A percentile compares a stretch with the other conserved stretches of the same genome.
These are phyloP conservation scores for Clavariopsis aquatica DNA, from an alignment of 495 filamentous ascomycete genomes.

Conservation along the genomic window DNA sequence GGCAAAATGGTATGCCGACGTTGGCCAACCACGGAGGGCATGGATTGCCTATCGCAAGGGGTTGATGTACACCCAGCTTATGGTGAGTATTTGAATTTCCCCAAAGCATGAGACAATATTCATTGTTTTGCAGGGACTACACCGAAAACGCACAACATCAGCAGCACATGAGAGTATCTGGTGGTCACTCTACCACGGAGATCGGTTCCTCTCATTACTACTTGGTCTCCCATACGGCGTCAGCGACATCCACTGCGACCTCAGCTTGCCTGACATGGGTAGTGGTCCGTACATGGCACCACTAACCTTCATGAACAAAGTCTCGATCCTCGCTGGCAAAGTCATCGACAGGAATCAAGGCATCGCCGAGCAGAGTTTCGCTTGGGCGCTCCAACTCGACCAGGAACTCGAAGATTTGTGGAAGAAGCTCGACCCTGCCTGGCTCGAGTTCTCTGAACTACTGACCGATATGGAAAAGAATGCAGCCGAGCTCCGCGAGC, in stretches of 20 bases:
- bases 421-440: conserved; percentile 44
- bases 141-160: conserved; percentile 35
- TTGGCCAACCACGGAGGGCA: conserved; percentile 54
- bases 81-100: conserved; percentile 27
- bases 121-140: conserved; percentile 29
- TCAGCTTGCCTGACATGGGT: conserved; percentile 32
- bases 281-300: conserved; percentile 36
- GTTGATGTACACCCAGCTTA: conserved; percentile 53
- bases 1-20: conserved; percentile 51
- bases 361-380: conserved; percentile 44
- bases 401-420: conserved; percentile 51
- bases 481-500: conserved; percentile 41
- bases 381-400: conserved; percentile 52
- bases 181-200: conserved; percentile 49
- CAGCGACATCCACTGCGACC: conserved; percentile 44
- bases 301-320: conserved; percentile 37
- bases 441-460: conserved; percentile 36
- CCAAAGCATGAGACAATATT: neutral
- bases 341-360: conserved; percentile 57
- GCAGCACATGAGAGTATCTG: conserved; percentile 47
- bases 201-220: conserved; percentile 52
- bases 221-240: conserved; percentile 56
- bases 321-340: conserved; percentile 51
- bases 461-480: conserved; percentile 29
- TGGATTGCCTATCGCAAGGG: conserved; percentile 54